These are phyloP conservation scores for Xylariaceae sp. DNA, from an alignment of 2,329 filamentous ascomycete genomes.

Conservation along the genomic window DNA sequence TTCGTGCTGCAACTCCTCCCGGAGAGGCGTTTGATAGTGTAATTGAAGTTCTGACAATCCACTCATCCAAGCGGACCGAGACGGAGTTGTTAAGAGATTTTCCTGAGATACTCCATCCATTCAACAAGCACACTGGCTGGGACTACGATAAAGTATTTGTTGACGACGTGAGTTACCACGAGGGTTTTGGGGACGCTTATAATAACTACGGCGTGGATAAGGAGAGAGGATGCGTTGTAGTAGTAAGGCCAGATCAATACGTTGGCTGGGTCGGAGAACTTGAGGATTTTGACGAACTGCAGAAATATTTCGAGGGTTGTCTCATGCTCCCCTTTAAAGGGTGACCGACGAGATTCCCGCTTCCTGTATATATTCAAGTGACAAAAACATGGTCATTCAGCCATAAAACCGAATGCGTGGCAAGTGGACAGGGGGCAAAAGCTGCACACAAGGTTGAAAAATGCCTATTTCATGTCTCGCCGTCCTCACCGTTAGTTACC, in stretches of 20 bases:
- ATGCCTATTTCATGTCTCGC: too few relatives aligned
- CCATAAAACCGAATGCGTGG: neutral
- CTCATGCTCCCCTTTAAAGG: slow-evolving; percentile 21
- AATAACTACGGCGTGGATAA: slow-evolving; percentile 60
- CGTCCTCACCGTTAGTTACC: too few relatives aligned
- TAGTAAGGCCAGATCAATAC: slow-evolving; percentile 70
- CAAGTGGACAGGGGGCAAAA: too few relatives aligned
- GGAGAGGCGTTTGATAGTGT: slow-evolving; percentile 32
- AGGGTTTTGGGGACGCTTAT: slow-evolving; percentile 56
- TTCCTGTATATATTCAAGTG: neutral
- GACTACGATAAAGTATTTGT: slow-evolving; percentile 61
- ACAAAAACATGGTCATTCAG: neutral
- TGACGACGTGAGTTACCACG: slow-evolving; percentile 58
- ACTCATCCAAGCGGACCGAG: slow-evolving; percentile 54
- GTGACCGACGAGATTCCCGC: neutral
- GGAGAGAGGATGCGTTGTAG: slow-evolving; percentile 59
- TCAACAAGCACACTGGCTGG: slow-evolving; percentile 51
- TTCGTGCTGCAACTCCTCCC: slow-evolving; percentile 8
- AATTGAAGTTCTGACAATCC: slow-evolving; percentile 64
- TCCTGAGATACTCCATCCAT: slow-evolving; percentile 52
- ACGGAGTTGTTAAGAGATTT: slow-evolving; percentile 55
- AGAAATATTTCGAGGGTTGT: slow-evolving; percentile 40
- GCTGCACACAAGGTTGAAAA: too few relatives aligned
- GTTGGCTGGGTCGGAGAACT: slow-evolving; percentile 50
- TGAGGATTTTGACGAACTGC: slow-evolving; percentile 40